Evolutionary conservation across 2,329 filamentous ascomycete species (phyloP), one percentile per base, ranked within the genome.

Genomic region (Blastomyces percursus): DNA sequence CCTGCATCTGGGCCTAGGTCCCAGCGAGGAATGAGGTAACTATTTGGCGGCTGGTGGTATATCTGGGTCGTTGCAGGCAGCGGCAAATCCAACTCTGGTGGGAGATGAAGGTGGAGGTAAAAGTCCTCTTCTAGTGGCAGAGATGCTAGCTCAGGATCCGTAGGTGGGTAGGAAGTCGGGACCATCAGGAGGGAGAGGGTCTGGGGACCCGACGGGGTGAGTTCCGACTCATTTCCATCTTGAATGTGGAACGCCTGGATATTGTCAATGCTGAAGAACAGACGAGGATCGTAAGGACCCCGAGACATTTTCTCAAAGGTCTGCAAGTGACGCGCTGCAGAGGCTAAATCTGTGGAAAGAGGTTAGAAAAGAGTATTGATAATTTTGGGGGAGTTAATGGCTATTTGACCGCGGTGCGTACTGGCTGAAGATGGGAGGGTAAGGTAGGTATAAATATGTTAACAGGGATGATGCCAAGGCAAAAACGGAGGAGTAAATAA

Each of bases 151-250:
- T 79, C 78, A 56, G 83, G 73, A 66, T 81, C 79, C 57, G 82
- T 76, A 65, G 81, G 89, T 30, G 87, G 84, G 38, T 90, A 90
- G 19, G 88, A 88, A 2, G 93, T 96, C 7, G 93, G 93, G 21
- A 97, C 93, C 93, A 97, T 97, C 70, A 97, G 79, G 62, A 97
- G 82, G 27, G 93, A 96, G 61, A 99, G 82, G 0, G 92, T 96
- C 78, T 96, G 91, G 21, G 91, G 88, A 1, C 92, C 91, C 1
- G 89, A 88, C 0, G 89, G 86, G 16, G 91, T 97, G 70, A 99
- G 85, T 16, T 85, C 83, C 62, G 87, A 80, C 76, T 97, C 92
- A 68, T 87, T 84, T 75, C 94, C 93, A 82, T 96, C 85, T 74
- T 91, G 85, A 65, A 97, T 86, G 73, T 96, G 91, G 78, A 91